Evolutionary conservation across 2,329 filamentous ascomycete species (phyloP), one percentile per base, ranked within the genome.

Genomic region (Domatiomyces globalis): DNA sequence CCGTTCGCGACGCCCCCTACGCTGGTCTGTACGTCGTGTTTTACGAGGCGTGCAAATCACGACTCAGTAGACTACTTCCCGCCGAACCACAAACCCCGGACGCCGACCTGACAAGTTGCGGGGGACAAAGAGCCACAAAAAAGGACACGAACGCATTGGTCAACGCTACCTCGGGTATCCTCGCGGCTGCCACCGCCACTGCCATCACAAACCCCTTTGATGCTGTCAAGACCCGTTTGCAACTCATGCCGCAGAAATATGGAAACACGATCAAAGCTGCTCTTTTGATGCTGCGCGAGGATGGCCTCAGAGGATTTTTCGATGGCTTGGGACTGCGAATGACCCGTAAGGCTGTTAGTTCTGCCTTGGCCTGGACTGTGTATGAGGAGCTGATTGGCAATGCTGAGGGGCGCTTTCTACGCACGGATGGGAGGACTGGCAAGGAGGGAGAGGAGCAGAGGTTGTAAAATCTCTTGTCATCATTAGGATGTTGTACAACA

Each of bases 141-240:
- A 39, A 39, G n/a, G 52, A 49, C 1, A 56, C 73, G 42, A 80
- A 78, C 0, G 79, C 80, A 0, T 78, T 78, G 1, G 85, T 95
- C 61, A 95, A 98, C 66, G 95, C 95, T 62, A 72, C 78, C 12
- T 90, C 87, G 0, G 90, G 86, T 10, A 80, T 87, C 2, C 63
- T 89, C 3, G 88, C 90, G 2, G 90, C 87, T 0, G 84, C 83
- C 1, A 71, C 85, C 27, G 94, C 88, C 51, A 95, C 89, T 0
- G 83, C 84, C 3, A 75, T 96, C 39, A 95, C 92, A 7, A 98
- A 98, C 66, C 92, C 92, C 0, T 96, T 96, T 63, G 92, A 98
- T 68, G 88, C 88, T 0, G 82, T 96, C 67, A 98, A 98, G 72
- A 98, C 92, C 19, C 75, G 92, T 48, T 81, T 98, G 60, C 92